phyloP scores from a whole-genome alignment of 495 filamentous ascomycete genomes.

The Extremus antarcticus region DNA sequence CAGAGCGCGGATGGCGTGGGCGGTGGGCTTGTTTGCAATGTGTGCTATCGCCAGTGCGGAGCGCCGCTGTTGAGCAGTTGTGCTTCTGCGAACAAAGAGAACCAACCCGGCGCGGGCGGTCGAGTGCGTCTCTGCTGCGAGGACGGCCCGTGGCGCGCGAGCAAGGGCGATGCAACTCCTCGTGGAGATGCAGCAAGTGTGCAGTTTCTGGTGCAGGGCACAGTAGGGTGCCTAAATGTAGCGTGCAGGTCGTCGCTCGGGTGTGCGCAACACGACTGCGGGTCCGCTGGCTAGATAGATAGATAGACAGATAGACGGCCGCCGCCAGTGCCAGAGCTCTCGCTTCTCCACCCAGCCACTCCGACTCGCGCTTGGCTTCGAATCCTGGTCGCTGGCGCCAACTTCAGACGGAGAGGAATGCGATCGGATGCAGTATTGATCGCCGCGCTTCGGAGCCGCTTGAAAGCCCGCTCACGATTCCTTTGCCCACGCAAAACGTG shows the following conservation, averaged over 20 bases:
- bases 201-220: not conserved
- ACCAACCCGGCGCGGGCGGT: not conserved
- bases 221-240: not conserved
- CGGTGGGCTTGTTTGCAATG: not conserved
- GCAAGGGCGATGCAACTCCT: not conserved
- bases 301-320: not conserved
- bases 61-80: not conserved
- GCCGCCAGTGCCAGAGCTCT: too few species aligned
- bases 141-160: conserved; percentile 1
- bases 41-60: not conserved
- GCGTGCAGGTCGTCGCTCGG: not conserved
- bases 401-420: not conserved
- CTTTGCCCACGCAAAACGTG: too few species aligned
- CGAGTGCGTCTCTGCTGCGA: not conserved
- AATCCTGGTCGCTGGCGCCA: not conserved
- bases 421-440: not conserved
- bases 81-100: not conserved
- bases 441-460: too few species aligned
- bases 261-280: not conserved
- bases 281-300: not conserved
- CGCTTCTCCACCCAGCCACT: not conserved
- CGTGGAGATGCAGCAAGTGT: not conserved
- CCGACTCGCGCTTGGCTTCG: not conserved
- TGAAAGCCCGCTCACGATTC: too few species aligned
- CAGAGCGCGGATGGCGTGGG: not conserved